Percentiles rank a stretch among this genome's conserved stretches.
phyloP scores from a whole-genome alignment of 176 grass and related monocot species.

The Thinopyrum elongatum region DNA sequence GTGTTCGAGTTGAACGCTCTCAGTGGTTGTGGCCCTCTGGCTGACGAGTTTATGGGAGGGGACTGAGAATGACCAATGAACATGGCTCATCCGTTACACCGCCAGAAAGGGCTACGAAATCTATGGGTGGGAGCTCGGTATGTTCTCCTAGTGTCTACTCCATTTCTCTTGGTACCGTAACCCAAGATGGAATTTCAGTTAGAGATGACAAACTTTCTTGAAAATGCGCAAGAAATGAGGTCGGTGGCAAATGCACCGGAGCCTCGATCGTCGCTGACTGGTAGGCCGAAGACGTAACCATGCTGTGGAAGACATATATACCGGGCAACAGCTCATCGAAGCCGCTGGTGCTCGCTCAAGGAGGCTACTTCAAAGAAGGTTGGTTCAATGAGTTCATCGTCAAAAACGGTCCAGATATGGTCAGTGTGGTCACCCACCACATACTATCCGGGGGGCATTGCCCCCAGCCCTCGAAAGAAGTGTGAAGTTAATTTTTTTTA shows the following conservation, averaged over 20 bases:
- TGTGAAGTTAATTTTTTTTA: too few species aligned
- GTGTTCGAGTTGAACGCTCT: conserved; percentile 87
- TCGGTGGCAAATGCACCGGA: conserved; percentile 69
- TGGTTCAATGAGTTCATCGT: conserved; percentile 61
- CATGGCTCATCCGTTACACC: conserved; percentile 56
- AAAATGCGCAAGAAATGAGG: conserved; percentile 69
- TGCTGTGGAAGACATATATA: conserved; percentile 37
- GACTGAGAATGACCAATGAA: conserved; percentile 84
- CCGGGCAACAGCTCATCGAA: conserved; percentile 30
- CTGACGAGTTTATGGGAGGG: conserved; percentile 58
- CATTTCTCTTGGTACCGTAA: not conserved
- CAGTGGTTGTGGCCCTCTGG: conserved; percentile 41
- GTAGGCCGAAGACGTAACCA: conserved; percentile 57
- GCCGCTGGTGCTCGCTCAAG: conserved; percentile 73
- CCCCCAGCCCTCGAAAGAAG: too few species aligned
- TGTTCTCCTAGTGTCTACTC: not conserved
- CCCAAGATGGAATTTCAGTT: not conserved
- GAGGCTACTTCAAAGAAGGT: conserved; percentile 66
- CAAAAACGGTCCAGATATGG: conserved; percentile 54
- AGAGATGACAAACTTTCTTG: not conserved
- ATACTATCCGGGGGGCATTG: not conserved
- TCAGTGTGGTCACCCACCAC: conserved; percentile 86
- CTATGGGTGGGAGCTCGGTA: conserved; percentile 78
- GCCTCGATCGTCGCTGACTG: conserved; percentile 45
- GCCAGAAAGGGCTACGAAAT: conserved; percentile 69